Evolutionary conservation across 345 rosid species (phyloP), one percentile per base, ranked within the genome.

Genomic region (Gossypium arboreum): DNA sequence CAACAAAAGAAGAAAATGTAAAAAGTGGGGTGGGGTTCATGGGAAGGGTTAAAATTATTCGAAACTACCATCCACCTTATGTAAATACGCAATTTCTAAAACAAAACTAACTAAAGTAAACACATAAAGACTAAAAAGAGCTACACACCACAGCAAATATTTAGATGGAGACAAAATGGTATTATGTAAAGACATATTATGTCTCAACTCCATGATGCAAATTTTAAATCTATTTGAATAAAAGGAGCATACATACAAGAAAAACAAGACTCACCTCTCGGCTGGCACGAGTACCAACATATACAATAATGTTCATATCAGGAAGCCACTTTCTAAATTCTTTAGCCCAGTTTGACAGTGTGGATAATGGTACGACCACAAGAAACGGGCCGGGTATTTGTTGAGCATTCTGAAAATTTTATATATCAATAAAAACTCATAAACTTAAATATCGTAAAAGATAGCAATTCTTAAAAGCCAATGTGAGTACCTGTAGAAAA

Each of bases 301-400:
- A 96, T 16, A 96, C 92, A 79, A 96, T 96, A 67, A 96, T 82
- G 80, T 96, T 96, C 88, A 90, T 83, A 79, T 84, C 88, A 10
- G 98, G 97, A 85, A 96, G 97, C 99, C 99, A 96, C 85, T 93
- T 96, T 75, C 92, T 84, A 73, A 96, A 93, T 84, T 96, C 99
- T 85, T 96, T 96, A 3, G 99, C 99, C 99, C 98, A 96, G 77
- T 96, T 96, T 61, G 99, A 91, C 84, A 96, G 78, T 47, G 99
- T 96, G 75, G 99, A 96, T 79, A 96, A 83, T 15, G 99, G 99
- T 61, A 96, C 99, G 61, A 93, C 98, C 65, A 93, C 98, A 86
- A 96, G 99, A 86, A 90, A 96, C 12, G 98, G 99, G 67, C 99
- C 99, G 2, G 97, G 88, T 61, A 96, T 88, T 88, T 93, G 97